Evolutionary conservation across 148 eudicot species (phyloP).

Genomic region (Fagopyrum homotropicum): DNA sequence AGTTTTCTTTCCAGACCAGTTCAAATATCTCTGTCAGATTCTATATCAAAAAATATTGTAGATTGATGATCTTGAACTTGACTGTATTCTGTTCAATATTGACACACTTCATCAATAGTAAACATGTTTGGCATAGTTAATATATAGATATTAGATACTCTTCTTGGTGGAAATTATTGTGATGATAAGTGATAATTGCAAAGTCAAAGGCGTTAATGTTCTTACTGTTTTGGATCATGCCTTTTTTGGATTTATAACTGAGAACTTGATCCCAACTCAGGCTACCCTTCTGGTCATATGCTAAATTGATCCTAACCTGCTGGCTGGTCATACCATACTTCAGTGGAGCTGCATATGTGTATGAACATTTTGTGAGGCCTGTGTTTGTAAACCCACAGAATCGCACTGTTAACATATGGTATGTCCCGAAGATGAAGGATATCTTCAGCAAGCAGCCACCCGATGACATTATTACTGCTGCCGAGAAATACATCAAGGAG

Average conservation of each 20-base stretch:
- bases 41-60: neutral
- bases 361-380: slow-evolving; percentile 76
- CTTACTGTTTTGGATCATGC: neutral
- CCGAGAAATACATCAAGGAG: slow-evolving; percentile 70
- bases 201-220: neutral
- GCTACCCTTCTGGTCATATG: slow-evolving; percentile 87
- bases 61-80: neutral
- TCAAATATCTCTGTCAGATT: neutral
- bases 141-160: too few species aligned
- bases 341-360: slow-evolving; percentile 93
- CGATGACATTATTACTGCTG: slow-evolving; percentile 62
- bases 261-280: slow-evolving; percentile 28
- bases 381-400: slow-evolving; percentile 41
- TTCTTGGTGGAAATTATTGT: neutral
- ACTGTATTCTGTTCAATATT: neutral
- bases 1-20: neutral
- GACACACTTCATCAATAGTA: neutral
- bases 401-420: slow-evolving; percentile 52
- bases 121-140: neutral
- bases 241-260: neutral
- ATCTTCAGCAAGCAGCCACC: slow-evolving; percentile 21
- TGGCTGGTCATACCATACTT: slow-evolving; percentile 97
- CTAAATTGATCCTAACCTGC: slow-evolving; percentile 70
- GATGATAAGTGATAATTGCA: neutral
- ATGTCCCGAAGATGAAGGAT: slow-evolving; percentile 58